Base-by-base conservation (phyloP, 495 filamentous ascomycete genomes). In the Penicillium ucsense region DNA sequence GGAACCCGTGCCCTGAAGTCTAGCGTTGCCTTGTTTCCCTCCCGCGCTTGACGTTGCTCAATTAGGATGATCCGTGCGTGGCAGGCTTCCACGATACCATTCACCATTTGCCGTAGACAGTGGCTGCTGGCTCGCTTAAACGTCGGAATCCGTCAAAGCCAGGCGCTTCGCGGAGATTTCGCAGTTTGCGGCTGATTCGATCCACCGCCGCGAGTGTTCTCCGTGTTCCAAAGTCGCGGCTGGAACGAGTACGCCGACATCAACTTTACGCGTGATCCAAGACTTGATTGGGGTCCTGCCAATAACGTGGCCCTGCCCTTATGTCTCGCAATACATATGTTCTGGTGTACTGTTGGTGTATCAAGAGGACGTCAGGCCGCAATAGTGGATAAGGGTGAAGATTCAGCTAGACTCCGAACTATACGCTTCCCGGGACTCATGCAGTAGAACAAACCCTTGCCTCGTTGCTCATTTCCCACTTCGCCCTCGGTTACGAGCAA, bases 391-490 rank as follows among this genome's bases (percentile, higher is more conserved):
- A 35, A 47, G 29, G 39, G 39, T 30, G 39, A 41, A 41, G 29
- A 31, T n/a, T 20, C 35, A 35, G 38, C 48, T 43, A 52, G 28
- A 44, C 40, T 36, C 35, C 43, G 45, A 43, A 48, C 43, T 52
- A 50, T 52, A 52, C 27, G 31, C 36, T 44, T 29, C 33, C 11
- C 20, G 38, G n/a, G 31, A 30, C 36, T 32, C 41, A 51, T 57
- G 54, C 47, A 57, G 34, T 41, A 45, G 30, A 48, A 51, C 20
- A 20, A 43, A 48, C 58, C 58, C 58, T 61, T 61, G 48, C 58
- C 55, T 61, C 50, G 36, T 49, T 46, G 39, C 50, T 54, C 45
- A 47, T 50, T 38, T 54, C 47, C 47, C 38, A 30, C 38, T 36
- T 34, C 43, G 36, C 36, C 32, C 34, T 34, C 43, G 12, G 42